A percentile compares a stretch with the other conserved stretches of the same genome.
Evolutionary conservation across 2,329 filamentous ascomycete species (phyloP).

Genomic region (Sporothrix luriei): DNA sequence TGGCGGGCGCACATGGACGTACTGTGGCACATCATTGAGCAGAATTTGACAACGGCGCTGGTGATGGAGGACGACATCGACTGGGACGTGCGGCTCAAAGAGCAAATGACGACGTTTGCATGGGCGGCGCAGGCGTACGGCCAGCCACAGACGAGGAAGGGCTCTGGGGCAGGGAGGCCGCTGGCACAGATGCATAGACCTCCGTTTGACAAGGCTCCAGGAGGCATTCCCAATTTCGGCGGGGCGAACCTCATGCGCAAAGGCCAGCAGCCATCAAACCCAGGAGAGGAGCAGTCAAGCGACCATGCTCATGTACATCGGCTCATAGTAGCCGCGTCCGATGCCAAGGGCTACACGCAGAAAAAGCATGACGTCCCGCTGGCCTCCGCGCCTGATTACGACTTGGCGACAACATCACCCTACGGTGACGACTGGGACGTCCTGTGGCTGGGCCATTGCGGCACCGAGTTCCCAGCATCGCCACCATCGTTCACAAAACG

Average conservation of each 20-base stretch:
- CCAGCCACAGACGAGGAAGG: constrained; percentile 39
- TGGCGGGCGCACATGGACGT: constrained; percentile 51
- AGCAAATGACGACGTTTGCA: constrained; percentile 51
- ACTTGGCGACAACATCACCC: constrained; percentile 41
- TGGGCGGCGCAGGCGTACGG: constrained; percentile 44
- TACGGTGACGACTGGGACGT: constrained; percentile 58
- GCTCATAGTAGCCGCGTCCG: constrained; percentile 14
- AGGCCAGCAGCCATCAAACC: background rate
- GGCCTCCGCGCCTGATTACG: constrained; percentile 32
- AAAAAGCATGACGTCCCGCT: constrained; percentile 31
- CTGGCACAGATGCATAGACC: constrained; percentile 21
- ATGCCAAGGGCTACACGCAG: constrained; percentile 30
- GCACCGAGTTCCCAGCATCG: constrained; percentile 42
- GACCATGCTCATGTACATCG: background rate
- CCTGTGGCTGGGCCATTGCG: constrained; percentile 57
- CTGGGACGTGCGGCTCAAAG: constrained; percentile 57
- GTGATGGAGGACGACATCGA: constrained; percentile 61
- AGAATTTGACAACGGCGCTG: constrained; percentile 51
- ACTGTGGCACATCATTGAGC: constrained; percentile 48
- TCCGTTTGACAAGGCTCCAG: constrained; percentile 3
- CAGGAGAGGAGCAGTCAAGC: background rate
- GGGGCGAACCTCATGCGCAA: background rate
- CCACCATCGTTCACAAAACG: constrained; percentile 21
- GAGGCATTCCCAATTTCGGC: background rate
- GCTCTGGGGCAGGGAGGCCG: background rate